Evolutionary conservation across 805 yeast species (phyloP).

Genomic region (Saturnispora saitoi): DNA sequence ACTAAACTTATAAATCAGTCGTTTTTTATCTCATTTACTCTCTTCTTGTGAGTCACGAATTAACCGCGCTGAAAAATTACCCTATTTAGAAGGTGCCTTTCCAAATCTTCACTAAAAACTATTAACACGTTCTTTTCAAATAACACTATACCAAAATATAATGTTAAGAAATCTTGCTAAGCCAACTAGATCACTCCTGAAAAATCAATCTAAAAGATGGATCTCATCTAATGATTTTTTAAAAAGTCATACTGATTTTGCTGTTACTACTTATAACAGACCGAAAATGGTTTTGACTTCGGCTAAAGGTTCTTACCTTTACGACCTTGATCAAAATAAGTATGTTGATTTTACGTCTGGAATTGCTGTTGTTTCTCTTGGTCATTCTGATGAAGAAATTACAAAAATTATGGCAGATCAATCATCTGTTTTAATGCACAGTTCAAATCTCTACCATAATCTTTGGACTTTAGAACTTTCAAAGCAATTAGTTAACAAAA

Average conservation of each 20-base stretch:
- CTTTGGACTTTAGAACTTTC: constrained; percentile 77
- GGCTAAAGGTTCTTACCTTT: constrained; percentile 74
- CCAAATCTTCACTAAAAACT: not conserved
- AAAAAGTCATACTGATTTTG: constrained; percentile 30
- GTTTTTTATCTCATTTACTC: not conserved
- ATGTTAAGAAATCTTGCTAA: constrained; percentile 7
- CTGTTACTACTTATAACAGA: constrained; percentile 73
- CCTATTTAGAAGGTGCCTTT: not conserved
- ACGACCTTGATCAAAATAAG: constrained; percentile 69
- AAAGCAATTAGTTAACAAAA: constrained; percentile 57
- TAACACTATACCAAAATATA: not conserved
- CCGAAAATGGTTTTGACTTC: constrained; percentile 69
- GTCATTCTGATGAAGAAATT: constrained; percentile 74
- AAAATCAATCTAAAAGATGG: constrained; percentile 7
- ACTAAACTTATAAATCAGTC: too few relatives aligned
- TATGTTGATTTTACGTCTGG: constrained; percentile 93
- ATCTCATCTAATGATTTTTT: constrained; percentile 25
- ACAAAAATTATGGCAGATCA: constrained; percentile 68
- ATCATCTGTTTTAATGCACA: constrained; percentile 63
- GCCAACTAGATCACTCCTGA: constrained; percentile 7
- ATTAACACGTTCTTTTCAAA: not conserved
- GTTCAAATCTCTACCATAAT: constrained; percentile 81
- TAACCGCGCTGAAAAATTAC: not conserved
- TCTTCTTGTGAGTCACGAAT: not conserved
- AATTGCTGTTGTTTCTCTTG: constrained; percentile 92